These are phyloP conservation scores for Umbelopsis sp. DNA, from an alignment of 371 early-diverging fungal genomes.

Conservation along the genomic window DNA sequence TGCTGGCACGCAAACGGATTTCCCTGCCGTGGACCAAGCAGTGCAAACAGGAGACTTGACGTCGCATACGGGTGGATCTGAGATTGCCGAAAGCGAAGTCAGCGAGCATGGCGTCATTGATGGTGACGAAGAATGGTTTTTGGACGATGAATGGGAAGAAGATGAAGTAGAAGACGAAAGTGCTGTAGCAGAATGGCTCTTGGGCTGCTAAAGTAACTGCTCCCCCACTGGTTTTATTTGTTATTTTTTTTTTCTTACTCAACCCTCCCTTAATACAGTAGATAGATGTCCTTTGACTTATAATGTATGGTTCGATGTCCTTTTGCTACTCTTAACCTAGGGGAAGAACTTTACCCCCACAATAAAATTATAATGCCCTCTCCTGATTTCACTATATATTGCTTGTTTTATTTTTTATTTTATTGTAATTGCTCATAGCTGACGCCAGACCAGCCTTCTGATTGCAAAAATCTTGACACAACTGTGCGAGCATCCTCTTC, in stretches of 20 bases:
- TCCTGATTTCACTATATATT: not conserved
- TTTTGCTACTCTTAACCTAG: too few relatives aligned
- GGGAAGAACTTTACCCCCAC: too few relatives aligned
- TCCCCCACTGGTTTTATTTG: not conserved
- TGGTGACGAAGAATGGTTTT: constrained; percentile 53
- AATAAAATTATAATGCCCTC: not conserved
- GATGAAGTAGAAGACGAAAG: constrained; percentile 38
- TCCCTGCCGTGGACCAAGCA: constrained; percentile 29
- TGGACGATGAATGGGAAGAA: constrained; percentile 44
- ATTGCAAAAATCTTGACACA: not conserved
- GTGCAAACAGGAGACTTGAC: constrained; percentile 27
- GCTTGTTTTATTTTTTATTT: not conserved
- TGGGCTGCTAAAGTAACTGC: constrained; percentile 23
- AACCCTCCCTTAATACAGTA: not conserved
- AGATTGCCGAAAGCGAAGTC: constrained; percentile 21
- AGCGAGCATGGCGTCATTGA: constrained; percentile 41
- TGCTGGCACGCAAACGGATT: constrained; percentile 27
- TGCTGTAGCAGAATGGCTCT: constrained; percentile 47
- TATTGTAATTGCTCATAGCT: constrained; percentile 11
- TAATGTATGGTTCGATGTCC: not conserved
- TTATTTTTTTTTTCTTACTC: not conserved
- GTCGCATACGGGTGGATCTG: not conserved
- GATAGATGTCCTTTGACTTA: not conserved
- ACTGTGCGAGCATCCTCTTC: not conserved
- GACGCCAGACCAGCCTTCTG: not conserved